phyloP scores from a whole-genome alignment of 2,329 filamentous ascomycete genomes.

The Plectosphaerella plurivora region DNA sequence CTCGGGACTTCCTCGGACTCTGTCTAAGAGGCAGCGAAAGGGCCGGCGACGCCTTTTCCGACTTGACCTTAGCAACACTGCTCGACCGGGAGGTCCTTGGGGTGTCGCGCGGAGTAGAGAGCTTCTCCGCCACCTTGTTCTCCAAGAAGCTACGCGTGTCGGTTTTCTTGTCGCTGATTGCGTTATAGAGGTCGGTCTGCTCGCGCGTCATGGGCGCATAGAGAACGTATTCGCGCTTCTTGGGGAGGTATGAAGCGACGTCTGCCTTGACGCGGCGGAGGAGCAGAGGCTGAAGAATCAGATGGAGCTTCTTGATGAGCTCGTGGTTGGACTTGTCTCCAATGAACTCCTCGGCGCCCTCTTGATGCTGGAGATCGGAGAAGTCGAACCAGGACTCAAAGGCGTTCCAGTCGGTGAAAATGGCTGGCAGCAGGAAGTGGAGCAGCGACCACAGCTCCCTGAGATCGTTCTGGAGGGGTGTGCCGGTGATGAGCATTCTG shows the following conservation, averaged over 20 bases:
- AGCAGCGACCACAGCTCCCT: constrained; percentile 92
- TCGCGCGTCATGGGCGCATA: constrained; percentile 89
- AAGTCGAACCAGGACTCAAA: constrained; percentile 99
- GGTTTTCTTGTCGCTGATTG: constrained; percentile 49
- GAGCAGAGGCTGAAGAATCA: constrained; percentile 87
- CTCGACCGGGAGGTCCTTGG: constrained; percentile 34
- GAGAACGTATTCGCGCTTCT: constrained; percentile 93
- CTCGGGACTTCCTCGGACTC: constrained; percentile 26
- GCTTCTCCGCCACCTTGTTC: constrained; percentile 65
- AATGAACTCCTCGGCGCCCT: constrained; percentile 72
- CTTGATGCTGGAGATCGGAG: constrained; percentile 80
- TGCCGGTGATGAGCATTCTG: constrained; percentile 87
- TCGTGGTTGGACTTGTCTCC: constrained; percentile 62
- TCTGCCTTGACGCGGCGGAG: constrained; percentile 88
- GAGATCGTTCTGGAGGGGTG: constrained; percentile 91
- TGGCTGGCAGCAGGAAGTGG: constrained; percentile 86
- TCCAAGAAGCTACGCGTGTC: constrained; percentile 75
- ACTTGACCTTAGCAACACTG: constrained; percentile 19
- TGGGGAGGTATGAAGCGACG: constrained; percentile 85
- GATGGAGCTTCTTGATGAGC: constrained; percentile 71
- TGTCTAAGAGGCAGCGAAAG: constrained; percentile 28
- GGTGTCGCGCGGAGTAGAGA: constrained; percentile 35
- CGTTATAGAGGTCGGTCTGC: constrained; percentile 84
- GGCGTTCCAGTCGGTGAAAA: constrained; percentile 88
- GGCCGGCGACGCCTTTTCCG: constrained; percentile 6